phyloP scores from a whole-genome alignment of 2,329 filamentous ascomycete genomes.

The Trichoderma asperellum region DNA sequence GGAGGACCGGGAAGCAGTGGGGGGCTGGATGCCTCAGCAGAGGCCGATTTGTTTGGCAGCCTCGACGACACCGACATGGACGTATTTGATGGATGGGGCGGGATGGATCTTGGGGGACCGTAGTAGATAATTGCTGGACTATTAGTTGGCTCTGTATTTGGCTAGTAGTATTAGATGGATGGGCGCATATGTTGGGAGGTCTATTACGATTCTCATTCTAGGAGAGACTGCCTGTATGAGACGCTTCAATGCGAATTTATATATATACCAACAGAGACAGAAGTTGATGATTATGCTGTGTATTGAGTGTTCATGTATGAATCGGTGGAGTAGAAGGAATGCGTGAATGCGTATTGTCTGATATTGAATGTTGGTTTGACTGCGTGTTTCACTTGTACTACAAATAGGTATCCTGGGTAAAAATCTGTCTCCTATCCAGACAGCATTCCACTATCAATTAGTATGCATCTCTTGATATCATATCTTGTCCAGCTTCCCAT shows the following conservation, averaged over 20 bases:
- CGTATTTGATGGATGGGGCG: constrained; percentile 47
- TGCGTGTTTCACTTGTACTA: background rate
- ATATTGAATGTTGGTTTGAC: background rate
- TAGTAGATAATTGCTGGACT: background rate
- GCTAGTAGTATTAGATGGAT: background rate
- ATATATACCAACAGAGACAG: background rate
- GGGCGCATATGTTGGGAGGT: background rate
- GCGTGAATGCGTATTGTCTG: background rate
- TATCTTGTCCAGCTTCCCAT: background rate
- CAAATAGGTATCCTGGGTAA: no score
- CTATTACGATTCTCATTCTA: background rate
- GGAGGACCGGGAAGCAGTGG: constrained; percentile 42
- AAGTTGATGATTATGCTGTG: background rate
- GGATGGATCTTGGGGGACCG: constrained; percentile 17
- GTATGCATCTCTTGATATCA: background rate
- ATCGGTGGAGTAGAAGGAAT: background rate
- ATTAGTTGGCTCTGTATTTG: background rate
- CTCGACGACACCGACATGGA: constrained; percentile 49
- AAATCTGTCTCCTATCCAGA: background rate
- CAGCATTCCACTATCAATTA: background rate
- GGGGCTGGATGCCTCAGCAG: constrained; percentile 40
- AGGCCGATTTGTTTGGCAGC: constrained; percentile 46
- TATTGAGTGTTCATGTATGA: background rate
- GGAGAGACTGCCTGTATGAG: background rate
- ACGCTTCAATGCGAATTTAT: background rate